Percentiles rank a stretch among this genome's conserved stretches.
These are phyloP conservation scores for Hygrophorus pudorinus DNA, from an alignment of 768 basidiomycete genomes.

Conservation along the genomic window DNA sequence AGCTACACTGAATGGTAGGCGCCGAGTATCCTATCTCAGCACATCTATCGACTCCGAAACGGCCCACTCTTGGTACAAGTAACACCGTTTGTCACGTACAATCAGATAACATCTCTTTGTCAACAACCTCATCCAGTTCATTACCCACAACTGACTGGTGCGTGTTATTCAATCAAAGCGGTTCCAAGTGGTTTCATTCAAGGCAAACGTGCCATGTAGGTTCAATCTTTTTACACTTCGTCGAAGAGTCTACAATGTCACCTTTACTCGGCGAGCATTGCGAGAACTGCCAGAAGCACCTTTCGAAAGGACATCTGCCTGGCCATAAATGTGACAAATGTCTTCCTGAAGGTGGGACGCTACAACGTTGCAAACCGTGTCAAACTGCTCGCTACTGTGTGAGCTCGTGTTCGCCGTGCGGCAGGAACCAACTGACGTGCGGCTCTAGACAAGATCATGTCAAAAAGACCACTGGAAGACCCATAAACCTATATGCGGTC, in stretches of 20 bases:
- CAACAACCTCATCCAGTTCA: too few species aligned
- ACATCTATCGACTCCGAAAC: too few species aligned
- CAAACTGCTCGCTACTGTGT: slow-evolving; percentile 7
- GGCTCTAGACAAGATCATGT: slow-evolving; percentile 6
- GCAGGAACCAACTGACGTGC: not conserved
- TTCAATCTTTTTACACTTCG: too few species aligned
- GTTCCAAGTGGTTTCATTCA: too few species aligned
- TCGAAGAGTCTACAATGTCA: not conserved
- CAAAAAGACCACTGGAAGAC: slow-evolving; percentile 10
- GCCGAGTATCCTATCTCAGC: too few species aligned
- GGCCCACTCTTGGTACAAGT: too few species aligned
- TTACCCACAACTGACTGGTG: too few species aligned
- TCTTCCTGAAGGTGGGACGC: not conserved
- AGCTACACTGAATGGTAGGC: too few species aligned
- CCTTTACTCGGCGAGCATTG: not conserved
- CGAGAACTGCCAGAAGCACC: not conserved
- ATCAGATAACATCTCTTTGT: too few species aligned
- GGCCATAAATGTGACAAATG: not conserved
- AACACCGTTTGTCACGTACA: too few species aligned
- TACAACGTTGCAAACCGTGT: slow-evolving; percentile 6
- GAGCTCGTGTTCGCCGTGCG: not conserved
- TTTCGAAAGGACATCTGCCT: not conserved
- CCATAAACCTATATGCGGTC: slow-evolving; percentile 7
- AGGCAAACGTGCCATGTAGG: too few species aligned
- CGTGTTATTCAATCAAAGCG: too few species aligned